These are phyloP conservation scores for Neofusicoccum cordaticola DNA, from an alignment of 2,329 filamentous ascomycete genomes.

Conservation along the genomic window DNA sequence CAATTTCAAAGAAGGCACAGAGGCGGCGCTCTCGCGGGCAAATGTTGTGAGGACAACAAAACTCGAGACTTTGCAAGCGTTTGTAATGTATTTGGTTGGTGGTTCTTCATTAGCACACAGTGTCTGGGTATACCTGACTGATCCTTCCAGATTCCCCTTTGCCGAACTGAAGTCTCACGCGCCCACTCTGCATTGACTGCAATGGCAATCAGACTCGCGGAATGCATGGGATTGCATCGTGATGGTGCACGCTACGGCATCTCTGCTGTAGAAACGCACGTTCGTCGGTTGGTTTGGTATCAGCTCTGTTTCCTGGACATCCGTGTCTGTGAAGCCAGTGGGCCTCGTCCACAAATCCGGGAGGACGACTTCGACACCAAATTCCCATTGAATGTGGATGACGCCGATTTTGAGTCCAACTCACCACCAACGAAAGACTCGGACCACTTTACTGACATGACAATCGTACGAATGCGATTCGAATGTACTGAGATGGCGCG, in stretches of 20 bases:
- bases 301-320: conserved; percentile 76
- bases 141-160: conserved; percentile 61
- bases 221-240: conserved; percentile 74
- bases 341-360: conserved; percentile 68
- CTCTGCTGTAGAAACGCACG: conserved; percentile 65
- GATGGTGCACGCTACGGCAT: conserved; percentile 67
- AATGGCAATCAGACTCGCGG: conserved; percentile 68
- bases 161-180: conserved; percentile 68
- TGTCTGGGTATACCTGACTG: background rate
- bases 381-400: conserved; percentile 68
- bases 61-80: conserved; percentile 72
- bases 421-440: conserved; percentile 45
- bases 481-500: conserved; percentile 73
- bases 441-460: conserved; percentile 64
- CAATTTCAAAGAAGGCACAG: conserved; percentile 63
- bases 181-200: conserved; percentile 71
- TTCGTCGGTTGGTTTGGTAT: conserved; percentile 72
- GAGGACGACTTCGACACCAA: conserved; percentile 72
- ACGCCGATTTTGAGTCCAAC: conserved; percentile 55
- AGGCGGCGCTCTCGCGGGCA: conserved; percentile 65
- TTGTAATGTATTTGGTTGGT: conserved; percentile 71
- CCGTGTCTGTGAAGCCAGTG: conserved; percentile 70
- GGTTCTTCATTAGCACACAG: too few species aligned
- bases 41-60: conserved; percentile 70
- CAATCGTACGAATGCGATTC: conserved; percentile 66